Percentiles rank a stretch among this genome's conserved stretches.
Conservation (phyloP, 2,329 filamentous ascomycete species). For the Colletotrichum sp. region DNA sequence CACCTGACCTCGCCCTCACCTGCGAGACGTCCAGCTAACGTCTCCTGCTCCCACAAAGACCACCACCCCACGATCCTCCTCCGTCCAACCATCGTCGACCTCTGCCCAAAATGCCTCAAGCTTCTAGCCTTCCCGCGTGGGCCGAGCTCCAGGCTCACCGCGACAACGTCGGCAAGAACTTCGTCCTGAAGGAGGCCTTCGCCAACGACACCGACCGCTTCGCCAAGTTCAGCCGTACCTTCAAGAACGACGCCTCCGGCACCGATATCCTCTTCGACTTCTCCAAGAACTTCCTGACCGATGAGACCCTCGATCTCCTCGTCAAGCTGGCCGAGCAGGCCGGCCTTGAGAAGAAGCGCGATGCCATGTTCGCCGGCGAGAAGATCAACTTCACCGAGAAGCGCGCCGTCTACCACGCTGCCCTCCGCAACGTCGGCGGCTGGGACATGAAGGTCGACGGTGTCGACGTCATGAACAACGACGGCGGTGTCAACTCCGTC, state of each 20-base stretch:
- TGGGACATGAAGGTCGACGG: conserved; percentile 86
- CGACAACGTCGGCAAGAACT: conserved; percentile 82
- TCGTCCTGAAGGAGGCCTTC: conserved; percentile 94
- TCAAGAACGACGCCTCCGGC: conserved; percentile 77
- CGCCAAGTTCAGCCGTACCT: conserved; percentile 85
- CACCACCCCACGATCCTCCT: background rate
- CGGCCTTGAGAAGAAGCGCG: conserved; percentile 88
- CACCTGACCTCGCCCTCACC: background rate
- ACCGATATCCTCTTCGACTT: conserved; percentile 97
- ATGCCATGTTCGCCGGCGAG: conserved; percentile 96
- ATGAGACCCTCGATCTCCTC: conserved; percentile 87
- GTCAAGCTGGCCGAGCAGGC: conserved; percentile 92
- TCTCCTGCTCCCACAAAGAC: background rate
- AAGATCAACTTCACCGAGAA: conserved; percentile 99
- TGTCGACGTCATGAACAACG: conserved; percentile 87
- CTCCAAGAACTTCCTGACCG: conserved; percentile 97
- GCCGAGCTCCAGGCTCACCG: conserved; percentile 90
- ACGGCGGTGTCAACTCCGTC: conserved; percentile 88
- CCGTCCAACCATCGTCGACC: background rate
- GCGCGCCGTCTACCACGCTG: conserved; percentile 93
- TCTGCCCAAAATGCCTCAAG: conserved; percentile 73
- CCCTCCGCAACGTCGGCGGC: conserved; percentile 87
- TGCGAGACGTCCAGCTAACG: background rate
- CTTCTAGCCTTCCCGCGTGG: conserved; percentile 87
- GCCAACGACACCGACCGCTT: conserved; percentile 87